phyloP scores from a whole-genome alignment of 2,329 filamentous ascomycete species.

The Cercospora nicotianae region DNA sequence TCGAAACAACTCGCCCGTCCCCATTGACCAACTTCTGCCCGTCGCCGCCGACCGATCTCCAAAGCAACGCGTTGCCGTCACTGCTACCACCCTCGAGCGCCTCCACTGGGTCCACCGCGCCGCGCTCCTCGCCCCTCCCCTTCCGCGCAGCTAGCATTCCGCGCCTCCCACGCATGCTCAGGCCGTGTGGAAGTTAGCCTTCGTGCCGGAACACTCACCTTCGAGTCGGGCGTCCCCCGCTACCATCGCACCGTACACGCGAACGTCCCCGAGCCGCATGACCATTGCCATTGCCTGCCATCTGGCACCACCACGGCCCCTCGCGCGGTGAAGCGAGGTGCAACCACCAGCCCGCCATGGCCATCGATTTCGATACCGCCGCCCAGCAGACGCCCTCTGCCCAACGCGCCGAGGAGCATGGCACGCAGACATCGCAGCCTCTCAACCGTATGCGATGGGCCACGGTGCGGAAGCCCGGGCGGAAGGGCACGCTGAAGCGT shows the following conservation, averaged over 20 bases:
- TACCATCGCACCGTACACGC: background rate
- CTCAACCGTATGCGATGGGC: slow-evolving; percentile 87
- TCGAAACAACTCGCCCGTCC: background rate
- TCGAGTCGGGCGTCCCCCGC: background rate
- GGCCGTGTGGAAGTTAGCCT: slow-evolving; percentile 10
- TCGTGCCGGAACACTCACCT: background rate
- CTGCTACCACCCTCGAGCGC: background rate
- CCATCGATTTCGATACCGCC: slow-evolving; percentile 24
- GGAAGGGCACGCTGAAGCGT: slow-evolving; percentile 75
- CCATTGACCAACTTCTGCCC: slow-evolving; percentile 5
- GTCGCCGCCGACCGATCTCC: background rate
- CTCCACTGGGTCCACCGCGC: background rate
- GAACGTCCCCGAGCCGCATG: slow-evolving; percentile 9
- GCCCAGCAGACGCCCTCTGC: slow-evolving; percentile 17
- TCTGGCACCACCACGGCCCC: slow-evolving; percentile 8
- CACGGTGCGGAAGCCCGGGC: slow-evolving; percentile 79
- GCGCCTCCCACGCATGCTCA: background rate
- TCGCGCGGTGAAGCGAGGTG: slow-evolving; percentile 16
- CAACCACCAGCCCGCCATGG: slow-evolving; percentile 18
- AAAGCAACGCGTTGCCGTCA: background rate
- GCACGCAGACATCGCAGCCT: slow-evolving; percentile 45
- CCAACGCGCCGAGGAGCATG: slow-evolving; percentile 46
- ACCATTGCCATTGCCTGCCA: slow-evolving; percentile 10
- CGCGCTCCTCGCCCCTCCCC: background rate
- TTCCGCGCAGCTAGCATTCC: slow-evolving; percentile 19